Evolutionary conservation across 2,329 filamentous ascomycete genomes (phyloP).

Genomic region (Monilinia polystroma): DNA sequence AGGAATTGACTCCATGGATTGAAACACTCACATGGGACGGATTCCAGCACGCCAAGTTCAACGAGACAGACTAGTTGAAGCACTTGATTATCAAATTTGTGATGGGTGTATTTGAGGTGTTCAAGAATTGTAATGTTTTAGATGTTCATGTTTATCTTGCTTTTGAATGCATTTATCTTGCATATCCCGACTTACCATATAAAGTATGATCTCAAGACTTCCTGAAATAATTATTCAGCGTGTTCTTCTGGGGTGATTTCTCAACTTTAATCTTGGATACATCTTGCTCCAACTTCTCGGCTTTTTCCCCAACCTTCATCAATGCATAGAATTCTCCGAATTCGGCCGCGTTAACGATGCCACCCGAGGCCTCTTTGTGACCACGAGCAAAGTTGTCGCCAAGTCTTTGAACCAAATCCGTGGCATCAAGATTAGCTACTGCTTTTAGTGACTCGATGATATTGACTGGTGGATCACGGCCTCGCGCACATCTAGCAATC

Average conservation of each 20-base stretch:
- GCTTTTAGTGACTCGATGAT: slow-evolving; percentile 59
- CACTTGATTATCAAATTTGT: not conserved
- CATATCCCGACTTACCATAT: not conserved
- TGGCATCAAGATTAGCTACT: slow-evolving; percentile 49
- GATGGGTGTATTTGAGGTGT: not conserved
- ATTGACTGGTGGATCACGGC: slow-evolving; percentile 56
- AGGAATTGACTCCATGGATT: not conserved
- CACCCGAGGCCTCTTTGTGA: slow-evolving; percentile 66
- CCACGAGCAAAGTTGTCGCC: slow-evolving; percentile 65
- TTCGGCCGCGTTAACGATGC: slow-evolving; percentile 57
- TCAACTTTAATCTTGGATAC: slow-evolving; percentile 42
- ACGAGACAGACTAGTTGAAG: not conserved
- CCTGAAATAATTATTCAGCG: slow-evolving; percentile 54
- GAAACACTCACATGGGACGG: not conserved
- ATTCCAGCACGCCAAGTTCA: not conserved
- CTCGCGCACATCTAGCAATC: slow-evolving; percentile 55
- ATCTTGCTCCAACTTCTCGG: slow-evolving; percentile 39
- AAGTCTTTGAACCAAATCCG: slow-evolving; percentile 47
- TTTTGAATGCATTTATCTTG: not conserved
- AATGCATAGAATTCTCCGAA: slow-evolving; percentile 64
- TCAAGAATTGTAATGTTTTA: not conserved
- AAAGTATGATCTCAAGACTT: slow-evolving; percentile 37
- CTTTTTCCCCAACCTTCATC: slow-evolving; percentile 58
- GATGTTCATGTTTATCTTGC: not conserved
- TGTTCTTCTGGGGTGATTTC: slow-evolving; percentile 50